Percentiles rank a stretch among this genome's conserved stretches.
phyloP scores from a whole-genome alignment of 2,329 filamentous ascomycete species.

The Penicillium palitans region DNA sequence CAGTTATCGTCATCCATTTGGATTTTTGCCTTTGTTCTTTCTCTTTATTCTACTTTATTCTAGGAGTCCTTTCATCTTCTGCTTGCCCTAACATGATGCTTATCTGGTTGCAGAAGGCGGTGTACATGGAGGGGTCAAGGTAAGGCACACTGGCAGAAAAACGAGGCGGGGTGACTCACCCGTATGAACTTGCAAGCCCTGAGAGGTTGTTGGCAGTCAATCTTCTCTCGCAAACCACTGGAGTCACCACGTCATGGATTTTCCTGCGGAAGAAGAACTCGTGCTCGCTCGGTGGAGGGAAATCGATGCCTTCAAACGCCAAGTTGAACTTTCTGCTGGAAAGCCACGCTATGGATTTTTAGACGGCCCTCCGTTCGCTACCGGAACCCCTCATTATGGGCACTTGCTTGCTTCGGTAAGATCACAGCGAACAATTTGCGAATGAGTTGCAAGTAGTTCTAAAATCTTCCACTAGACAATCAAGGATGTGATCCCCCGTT shows the following conservation, averaged over 20 bases:
- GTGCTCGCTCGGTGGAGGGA: slow-evolving; percentile 85
- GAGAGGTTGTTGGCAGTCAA: slow-evolving; percentile 23
- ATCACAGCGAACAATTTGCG: background rate
- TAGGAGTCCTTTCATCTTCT: background rate
- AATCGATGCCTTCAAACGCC: slow-evolving; percentile 85
- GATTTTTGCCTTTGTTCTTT: background rate
- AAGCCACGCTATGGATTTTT: slow-evolving; percentile 91
- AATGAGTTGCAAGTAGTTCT: background rate
- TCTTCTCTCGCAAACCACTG: slow-evolving; percentile 26
- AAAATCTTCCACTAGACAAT: slow-evolving; percentile 59
- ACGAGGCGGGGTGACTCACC: slow-evolving; percentile 29
- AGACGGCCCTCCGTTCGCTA: slow-evolving; percentile 80
- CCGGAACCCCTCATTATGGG: slow-evolving; percentile 67
- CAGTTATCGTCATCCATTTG: too few species aligned
- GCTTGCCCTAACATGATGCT: background rate
- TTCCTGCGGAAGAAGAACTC: slow-evolving; percentile 85
- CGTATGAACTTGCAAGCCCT: background rate
- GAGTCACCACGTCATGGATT: slow-evolving; percentile 76
- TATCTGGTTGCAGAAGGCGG: slow-evolving; percentile 14
- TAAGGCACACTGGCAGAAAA: slow-evolving; percentile 24
- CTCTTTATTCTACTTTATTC: background rate
- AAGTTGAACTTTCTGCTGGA: slow-evolving; percentile 82
- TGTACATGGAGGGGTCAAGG: slow-evolving; percentile 14
- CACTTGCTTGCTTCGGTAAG: slow-evolving; percentile 72
- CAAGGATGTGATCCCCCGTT: slow-evolving; percentile 94